Conservation (phyloP, 2,329 filamentous ascomycete genomes). For the Furcasterigmium furcatum region DNA sequence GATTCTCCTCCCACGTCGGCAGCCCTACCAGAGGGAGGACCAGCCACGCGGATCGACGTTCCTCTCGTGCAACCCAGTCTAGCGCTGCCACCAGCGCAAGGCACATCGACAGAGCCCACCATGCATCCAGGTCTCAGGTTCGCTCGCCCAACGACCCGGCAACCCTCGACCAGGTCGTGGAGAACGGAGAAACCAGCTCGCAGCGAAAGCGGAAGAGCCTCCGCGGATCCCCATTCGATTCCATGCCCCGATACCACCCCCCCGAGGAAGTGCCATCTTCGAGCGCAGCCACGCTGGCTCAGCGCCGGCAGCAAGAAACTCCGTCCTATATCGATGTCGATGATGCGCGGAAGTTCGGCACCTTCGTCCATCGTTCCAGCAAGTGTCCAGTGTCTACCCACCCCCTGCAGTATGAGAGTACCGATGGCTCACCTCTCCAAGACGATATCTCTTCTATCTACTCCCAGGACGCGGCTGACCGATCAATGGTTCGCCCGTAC, state of each 20-base stretch:
- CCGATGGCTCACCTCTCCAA: background rate
- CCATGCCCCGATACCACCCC: slow-evolving; percentile 10
- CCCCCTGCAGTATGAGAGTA: slow-evolving; percentile 6
- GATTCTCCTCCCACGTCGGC: slow-evolving; percentile 22
- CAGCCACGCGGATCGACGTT: background rate
- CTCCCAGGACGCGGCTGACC: slow-evolving; percentile 4
- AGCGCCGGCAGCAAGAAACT: slow-evolving; percentile 7
- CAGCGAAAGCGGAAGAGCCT: no score
- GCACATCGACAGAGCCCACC: no score
- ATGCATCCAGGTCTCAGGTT: no score
- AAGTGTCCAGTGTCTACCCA: slow-evolving; percentile 15
- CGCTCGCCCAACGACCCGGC: no score
- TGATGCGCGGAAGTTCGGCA: slow-evolving; percentile 7
- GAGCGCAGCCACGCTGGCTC: slow-evolving; percentile 7
- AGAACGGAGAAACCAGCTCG: no score
- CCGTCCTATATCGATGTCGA: slow-evolving; percentile 5
- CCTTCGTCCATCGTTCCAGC: slow-evolving; percentile 1
- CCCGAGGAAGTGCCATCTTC: background rate
- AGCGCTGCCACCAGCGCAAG: background rate
- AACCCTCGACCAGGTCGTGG: no score
- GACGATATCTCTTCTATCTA: slow-evolving; percentile 11
- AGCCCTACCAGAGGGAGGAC: background rate
- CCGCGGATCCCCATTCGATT: slow-evolving; percentile 3
- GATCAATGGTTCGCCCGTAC: background rate
- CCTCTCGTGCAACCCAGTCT: background rate